phyloP scores from a whole-genome alignment of 768 basidiomycete species.

The Podaxis sp. region DNA sequence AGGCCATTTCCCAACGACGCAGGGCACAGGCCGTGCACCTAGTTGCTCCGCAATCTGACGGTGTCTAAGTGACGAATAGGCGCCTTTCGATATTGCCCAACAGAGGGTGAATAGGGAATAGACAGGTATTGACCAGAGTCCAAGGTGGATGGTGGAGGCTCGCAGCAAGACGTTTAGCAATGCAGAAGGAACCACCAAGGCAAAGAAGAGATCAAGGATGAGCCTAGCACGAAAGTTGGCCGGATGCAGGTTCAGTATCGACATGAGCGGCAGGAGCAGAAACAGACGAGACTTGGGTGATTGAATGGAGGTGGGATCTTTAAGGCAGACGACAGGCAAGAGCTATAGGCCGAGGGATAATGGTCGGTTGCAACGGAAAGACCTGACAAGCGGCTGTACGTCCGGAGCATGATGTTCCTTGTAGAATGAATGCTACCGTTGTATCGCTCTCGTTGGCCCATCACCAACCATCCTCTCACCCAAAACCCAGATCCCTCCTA shows the following conservation, averaged over 20 bases:
- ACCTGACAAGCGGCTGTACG: conserved; percentile 7
- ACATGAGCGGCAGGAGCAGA: not conserved
- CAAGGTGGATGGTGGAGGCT: conserved; percentile 25
- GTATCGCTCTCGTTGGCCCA: not conserved
- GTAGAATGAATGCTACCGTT: conserved; percentile 7
- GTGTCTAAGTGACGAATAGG: conserved; percentile 32
- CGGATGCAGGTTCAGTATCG: conserved; percentile 8
- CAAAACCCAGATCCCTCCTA: too few species aligned
- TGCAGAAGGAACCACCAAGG: conserved; percentile 10
- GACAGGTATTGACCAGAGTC: conserved; percentile 30
- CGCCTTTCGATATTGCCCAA: conserved; percentile 32
- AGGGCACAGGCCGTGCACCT: conserved; percentile 49
- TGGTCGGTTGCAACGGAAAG: conserved; percentile 4
- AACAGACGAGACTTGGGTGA: not conserved
- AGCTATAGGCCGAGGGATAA: conserved; percentile 3
- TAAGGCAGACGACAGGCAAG: not conserved
- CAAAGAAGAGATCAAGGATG: conserved; percentile 8
- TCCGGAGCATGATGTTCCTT: conserved; percentile 10
- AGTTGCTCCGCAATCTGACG: conserved; percentile 40
- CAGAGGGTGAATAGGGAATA: conserved; percentile 38
- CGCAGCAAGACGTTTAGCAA: conserved; percentile 19
- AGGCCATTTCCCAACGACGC: conserved; percentile 66
- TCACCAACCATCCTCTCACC: not conserved
- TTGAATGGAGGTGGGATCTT: not conserved
- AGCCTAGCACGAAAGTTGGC: conserved; percentile 14